phyloP scores from a whole-genome alignment of 768 basidiomycete genomes.

The Sporobolomyces phaffii region DNA sequence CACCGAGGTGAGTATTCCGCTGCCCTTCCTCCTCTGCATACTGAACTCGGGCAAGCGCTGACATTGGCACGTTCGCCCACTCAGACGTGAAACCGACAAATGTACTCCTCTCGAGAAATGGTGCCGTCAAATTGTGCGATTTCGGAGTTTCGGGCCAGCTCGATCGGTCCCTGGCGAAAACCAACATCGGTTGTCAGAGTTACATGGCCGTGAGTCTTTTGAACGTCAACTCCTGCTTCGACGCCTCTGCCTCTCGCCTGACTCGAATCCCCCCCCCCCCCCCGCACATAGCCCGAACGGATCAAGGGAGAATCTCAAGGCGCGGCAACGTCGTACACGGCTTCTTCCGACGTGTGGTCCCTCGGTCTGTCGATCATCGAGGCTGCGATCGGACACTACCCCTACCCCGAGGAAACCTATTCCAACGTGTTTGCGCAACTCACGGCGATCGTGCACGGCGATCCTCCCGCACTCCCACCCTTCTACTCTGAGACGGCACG shows the following conservation, averaged over 20 bases:
- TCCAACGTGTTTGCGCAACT: constrained; percentile 93
- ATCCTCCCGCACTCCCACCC: constrained; percentile 77
- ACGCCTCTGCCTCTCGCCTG: constrained; percentile 1
- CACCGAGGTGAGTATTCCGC: constrained; percentile 46
- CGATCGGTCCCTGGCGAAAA: constrained; percentile 91
- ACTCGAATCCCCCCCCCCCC: no score
- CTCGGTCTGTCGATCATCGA: constrained; percentile 90
- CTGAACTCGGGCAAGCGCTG: constrained; percentile 64
- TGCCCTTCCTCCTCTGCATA: constrained; percentile 46
- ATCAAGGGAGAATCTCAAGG: constrained; percentile 90
- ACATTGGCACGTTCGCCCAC: constrained; percentile 54
- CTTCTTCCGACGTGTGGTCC: constrained; percentile 96
- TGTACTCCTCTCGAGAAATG: constrained; percentile 79
- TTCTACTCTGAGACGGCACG: constrained; percentile 63
- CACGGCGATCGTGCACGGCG: constrained; percentile 93
- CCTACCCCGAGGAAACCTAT: constrained; percentile 96
- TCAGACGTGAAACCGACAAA: constrained; percentile 87
- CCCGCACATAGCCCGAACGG: constrained; percentile 88
- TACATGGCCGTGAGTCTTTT: constrained; percentile 83
- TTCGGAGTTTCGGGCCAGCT: constrained; percentile 99
- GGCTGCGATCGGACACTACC: constrained; percentile 77
- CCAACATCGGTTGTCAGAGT: constrained; percentile 95
- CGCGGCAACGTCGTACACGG: constrained; percentile 81
- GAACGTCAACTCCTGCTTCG: background rate
- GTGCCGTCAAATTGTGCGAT: constrained; percentile 89